Percentiles rank a stretch among this genome's conserved stretches.
Evolutionary conservation across 257 asterid species (phyloP).

Genomic region (Paulownia fortunei): DNA sequence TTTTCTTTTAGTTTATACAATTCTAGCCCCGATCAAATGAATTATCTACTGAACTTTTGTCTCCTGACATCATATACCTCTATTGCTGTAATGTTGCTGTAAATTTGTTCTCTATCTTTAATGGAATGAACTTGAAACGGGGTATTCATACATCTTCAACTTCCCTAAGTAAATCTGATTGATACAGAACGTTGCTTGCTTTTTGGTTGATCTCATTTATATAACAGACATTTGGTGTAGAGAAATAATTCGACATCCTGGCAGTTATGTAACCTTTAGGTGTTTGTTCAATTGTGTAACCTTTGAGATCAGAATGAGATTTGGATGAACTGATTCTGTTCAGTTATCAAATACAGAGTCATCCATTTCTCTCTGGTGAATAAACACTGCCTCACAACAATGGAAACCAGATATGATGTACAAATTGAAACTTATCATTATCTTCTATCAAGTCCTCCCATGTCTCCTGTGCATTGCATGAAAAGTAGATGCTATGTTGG

Average conservation of each 20-base stretch:
- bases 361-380: too few species aligned
- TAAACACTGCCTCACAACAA: too few species aligned
- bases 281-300: too few species aligned
- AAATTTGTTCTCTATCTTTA: constrained; percentile 19
- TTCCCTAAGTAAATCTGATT: not conserved
- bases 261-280: too few species aligned
- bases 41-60: not conserved
- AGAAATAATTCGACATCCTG: not conserved
- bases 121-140: constrained; percentile 1
- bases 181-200: not conserved
- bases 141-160: constrained; percentile 16
- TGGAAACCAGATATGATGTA: too few species aligned
- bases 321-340: too few species aligned
- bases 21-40: constrained; percentile 70
- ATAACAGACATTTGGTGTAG: not conserved
- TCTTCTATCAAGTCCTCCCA: too few species aligned
- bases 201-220: not conserved
- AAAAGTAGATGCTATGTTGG: too few species aligned
- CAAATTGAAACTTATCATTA: too few species aligned
- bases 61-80: not conserved
- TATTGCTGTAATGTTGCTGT: constrained; percentile 22
- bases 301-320: too few species aligned
- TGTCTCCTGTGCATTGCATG: too few species aligned
- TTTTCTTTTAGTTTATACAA: constrained; percentile 73
- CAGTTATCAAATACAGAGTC: too few species aligned